Percentiles rank a stretch among this genome's conserved stretches.
Evolutionary conservation across 805 yeast species (phyloP).

Genomic region (Candida sithepensis): DNA sequence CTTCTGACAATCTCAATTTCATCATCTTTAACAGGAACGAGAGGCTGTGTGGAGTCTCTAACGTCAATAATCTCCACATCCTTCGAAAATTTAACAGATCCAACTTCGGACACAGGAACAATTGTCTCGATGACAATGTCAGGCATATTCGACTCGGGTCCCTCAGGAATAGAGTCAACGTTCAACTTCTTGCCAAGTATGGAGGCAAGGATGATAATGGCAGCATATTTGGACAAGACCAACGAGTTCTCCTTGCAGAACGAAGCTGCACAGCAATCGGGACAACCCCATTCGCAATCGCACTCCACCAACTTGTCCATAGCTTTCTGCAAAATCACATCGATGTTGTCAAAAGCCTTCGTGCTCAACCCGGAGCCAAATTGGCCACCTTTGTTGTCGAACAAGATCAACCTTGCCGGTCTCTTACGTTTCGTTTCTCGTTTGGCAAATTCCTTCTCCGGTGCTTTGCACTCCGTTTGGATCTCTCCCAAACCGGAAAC

Average conservation of each 20-base stretch:
- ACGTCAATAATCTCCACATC: conserved; percentile 56
- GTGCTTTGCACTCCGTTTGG: conserved; percentile 93
- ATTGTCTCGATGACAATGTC: conserved; percentile 65
- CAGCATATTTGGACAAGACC: conserved; percentile 87
- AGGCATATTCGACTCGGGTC: conserved; percentile 79
- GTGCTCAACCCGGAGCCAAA: conserved; percentile 76
- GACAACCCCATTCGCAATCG: conserved; percentile 67
- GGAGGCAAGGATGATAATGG: conserved; percentile 60
- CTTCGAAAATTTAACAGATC: conserved; percentile 52
- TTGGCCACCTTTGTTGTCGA: conserved; percentile 79
- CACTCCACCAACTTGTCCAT: conserved; percentile 59
- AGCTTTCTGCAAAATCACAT: conserved; percentile 60
- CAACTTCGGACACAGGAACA: conserved; percentile 43
- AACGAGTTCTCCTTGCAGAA: conserved; percentile 77
- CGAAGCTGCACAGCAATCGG: conserved; percentile 80
- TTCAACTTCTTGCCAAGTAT: conserved; percentile 55
- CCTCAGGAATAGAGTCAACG: conserved; percentile 50
- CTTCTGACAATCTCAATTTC: conserved; percentile 11
- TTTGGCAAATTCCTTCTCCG: conserved; percentile 89
- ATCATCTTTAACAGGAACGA: conserved; percentile 21
- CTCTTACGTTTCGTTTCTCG: conserved; percentile 68
- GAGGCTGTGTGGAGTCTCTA: conserved; percentile 20
- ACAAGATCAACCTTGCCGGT: conserved; percentile 83
- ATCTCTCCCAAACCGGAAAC: conserved; percentile 75
- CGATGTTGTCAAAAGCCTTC: conserved; percentile 76